Percentiles rank a stretch among this genome's conserved stretches.
Evolutionary conservation across 1,284 basidiomycete genomes (phyloP).

Genomic region (Neotropicomus parvogracilis): DNA sequence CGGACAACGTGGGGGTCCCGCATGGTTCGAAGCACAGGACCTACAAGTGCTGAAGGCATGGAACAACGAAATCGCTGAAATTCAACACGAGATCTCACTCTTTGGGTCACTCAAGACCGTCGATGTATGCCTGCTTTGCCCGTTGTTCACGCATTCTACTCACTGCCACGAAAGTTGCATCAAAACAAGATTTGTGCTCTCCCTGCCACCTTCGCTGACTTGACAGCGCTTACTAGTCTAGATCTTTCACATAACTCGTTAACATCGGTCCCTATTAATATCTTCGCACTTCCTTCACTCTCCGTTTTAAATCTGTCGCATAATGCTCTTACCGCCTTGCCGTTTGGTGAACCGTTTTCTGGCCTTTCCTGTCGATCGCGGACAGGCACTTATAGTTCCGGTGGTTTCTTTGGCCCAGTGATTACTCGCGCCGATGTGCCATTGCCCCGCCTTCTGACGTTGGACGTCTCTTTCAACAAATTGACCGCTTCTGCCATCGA

Average conservation of each 20-base stretch:
- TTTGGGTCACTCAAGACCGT: constrained; percentile 75
- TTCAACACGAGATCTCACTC: constrained; percentile 75
- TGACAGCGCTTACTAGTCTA: constrained; percentile 57
- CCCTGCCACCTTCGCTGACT: constrained; percentile 61
- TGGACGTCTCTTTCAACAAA: constrained; percentile 65
- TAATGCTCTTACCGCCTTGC: constrained; percentile 57
- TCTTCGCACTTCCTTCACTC: constrained; percentile 67
- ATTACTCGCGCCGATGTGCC: constrained; percentile 59
- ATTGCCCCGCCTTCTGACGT: constrained; percentile 54
- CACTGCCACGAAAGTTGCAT: constrained; percentile 51
- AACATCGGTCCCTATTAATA: constrained; percentile 52
- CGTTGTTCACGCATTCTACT: constrained; percentile 1
- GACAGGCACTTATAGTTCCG: constrained; percentile 34
- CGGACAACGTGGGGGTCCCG: constrained; percentile 42
- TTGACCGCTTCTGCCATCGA: constrained; percentile 54
- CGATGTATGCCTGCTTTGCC: constrained; percentile 50
- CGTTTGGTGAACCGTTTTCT: constrained; percentile 54
- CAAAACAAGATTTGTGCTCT: constrained; percentile 62
- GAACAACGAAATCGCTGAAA: constrained; percentile 72
- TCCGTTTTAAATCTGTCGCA: constrained; percentile 65
- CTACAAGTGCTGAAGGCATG: constrained; percentile 67
- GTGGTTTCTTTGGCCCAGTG: constrained; percentile 59
- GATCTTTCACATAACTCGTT: constrained; percentile 72
- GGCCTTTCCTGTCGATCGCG: constrained; percentile 27
- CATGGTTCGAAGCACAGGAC: constrained; percentile 80